Conservation (phyloP, 179 eudicot species). For the Amaranthus tricolor region DNA sequence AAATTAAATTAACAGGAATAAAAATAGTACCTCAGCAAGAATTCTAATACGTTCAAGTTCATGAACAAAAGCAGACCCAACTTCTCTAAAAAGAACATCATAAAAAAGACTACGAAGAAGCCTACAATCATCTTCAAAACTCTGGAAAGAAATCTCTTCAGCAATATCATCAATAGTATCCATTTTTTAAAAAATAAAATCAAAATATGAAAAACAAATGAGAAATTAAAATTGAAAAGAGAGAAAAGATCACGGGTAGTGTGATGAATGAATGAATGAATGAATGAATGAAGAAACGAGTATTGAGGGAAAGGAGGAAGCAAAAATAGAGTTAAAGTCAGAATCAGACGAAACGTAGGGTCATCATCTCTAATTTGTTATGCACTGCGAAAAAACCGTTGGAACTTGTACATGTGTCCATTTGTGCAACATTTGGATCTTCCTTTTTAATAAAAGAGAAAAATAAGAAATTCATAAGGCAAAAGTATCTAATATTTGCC, state of each 20-base stretch:
- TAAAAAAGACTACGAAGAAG: slow-evolving; percentile 70
- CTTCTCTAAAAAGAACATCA: slow-evolving; percentile 75
- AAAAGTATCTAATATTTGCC: no score
- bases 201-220: neutral
- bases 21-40: slow-evolving; percentile 63
- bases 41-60: slow-evolving; percentile 55
- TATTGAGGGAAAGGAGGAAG: neutral
- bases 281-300: neutral
- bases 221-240: neutral
- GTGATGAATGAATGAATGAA: slow-evolving; percentile 4
- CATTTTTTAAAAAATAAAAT: slow-evolving; percentile 26
- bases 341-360: neutral
- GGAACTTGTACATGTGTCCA: slow-evolving; percentile 9
- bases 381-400: neutral
- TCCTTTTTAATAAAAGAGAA: neutral
- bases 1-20: neutral
- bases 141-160: slow-evolving; percentile 84
- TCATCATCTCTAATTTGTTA: neutral
- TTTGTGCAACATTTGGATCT: neutral
- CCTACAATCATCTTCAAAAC: slow-evolving; percentile 76
- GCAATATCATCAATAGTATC: slow-evolving; percentile 87
- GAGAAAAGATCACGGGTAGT: neutral
- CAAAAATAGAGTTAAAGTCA: neutral
- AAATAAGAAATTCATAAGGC: neutral
- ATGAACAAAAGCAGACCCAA: slow-evolving; percentile 53